A percentile compares a stretch with the other conserved stretches of the same genome.
Conservation (phyloP, 495 filamentous ascomycete species). For the Xylona heveae region DNA sequence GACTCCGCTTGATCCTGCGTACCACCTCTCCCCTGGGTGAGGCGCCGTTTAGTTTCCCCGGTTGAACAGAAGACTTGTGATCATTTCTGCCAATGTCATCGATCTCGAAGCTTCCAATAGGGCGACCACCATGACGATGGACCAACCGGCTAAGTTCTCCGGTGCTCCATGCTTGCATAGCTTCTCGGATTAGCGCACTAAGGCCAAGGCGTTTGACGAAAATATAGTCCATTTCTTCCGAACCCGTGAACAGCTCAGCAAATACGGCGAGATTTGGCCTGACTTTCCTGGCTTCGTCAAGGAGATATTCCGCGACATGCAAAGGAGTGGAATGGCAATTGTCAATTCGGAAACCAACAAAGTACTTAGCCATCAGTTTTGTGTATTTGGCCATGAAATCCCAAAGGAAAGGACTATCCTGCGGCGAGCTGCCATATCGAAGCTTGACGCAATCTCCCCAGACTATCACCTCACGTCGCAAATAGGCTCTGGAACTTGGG, state of each 20-base stretch:
- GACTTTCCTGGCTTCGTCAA: slow-evolving; percentile 77
- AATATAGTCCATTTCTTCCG: slow-evolving; percentile 85
- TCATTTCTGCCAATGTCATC: slow-evolving; percentile 28
- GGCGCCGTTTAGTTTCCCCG: slow-evolving; percentile 1
- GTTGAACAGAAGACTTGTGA: neutral
- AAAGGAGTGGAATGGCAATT: slow-evolving; percentile 96
- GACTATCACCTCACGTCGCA: slow-evolving; percentile 85
- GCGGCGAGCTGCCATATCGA: slow-evolving; percentile 57
- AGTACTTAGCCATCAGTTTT: slow-evolving; percentile 83
- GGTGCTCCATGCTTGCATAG: slow-evolving; percentile 97
- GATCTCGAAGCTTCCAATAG: slow-evolving; percentile 89
- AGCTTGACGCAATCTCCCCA: slow-evolving; percentile 99
- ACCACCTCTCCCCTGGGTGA: slow-evolving; percentile 33
- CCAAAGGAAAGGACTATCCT: slow-evolving; percentile 90
- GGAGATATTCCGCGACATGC: slow-evolving; percentile 77
- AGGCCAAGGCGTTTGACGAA: slow-evolving; percentile 86
- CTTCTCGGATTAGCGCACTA: slow-evolving; percentile 79
- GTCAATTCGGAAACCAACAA: slow-evolving; percentile 88
- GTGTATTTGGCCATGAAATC: slow-evolving; percentile 89
- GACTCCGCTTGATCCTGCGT: slow-evolving; percentile 52
- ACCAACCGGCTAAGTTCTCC: slow-evolving; percentile 78
- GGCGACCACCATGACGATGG: slow-evolving; percentile 81
- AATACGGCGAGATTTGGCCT: slow-evolving; percentile 79
- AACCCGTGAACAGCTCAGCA: slow-evolving; percentile 91
- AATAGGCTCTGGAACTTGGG: slow-evolving; percentile 66